These are phyloP conservation scores for Wickerhamomyces ciferrii DNA, from an alignment of 805 yeast genomes.

Conservation along the genomic window DNA sequence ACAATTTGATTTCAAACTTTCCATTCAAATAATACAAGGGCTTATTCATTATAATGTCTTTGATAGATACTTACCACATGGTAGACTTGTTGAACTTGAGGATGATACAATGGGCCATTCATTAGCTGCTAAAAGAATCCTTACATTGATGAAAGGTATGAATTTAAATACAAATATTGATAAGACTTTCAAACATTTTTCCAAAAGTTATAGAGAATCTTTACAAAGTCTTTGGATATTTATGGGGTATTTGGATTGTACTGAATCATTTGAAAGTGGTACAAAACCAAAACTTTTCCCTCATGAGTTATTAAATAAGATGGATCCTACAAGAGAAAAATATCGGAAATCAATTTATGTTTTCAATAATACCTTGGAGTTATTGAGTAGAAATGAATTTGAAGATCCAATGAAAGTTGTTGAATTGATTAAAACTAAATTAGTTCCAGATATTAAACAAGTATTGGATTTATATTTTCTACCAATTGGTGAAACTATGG, in stretches of 20 bases:
- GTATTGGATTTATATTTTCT: background rate
- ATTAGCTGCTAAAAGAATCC: background rate
- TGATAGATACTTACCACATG: background rate
- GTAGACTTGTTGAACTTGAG: background rate
- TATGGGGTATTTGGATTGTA: background rate
- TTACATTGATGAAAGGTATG: background rate
- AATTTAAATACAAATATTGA: background rate
- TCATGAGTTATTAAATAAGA: background rate
- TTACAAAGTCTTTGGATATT: background rate
- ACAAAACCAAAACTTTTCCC: background rate
- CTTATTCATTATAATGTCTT: background rate
- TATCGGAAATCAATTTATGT: background rate
- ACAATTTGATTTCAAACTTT: background rate
- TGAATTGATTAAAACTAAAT: background rate
- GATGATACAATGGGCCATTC: background rate
- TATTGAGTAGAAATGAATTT: background rate
- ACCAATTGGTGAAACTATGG: background rate
- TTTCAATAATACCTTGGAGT: background rate
- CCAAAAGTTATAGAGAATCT: background rate
- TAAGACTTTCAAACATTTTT: background rate
- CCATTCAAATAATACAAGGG: background rate
- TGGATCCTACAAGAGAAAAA: background rate
- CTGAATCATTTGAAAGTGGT: background rate
- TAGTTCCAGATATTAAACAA: background rate
- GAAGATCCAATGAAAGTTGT: background rate